A percentile compares a stretch with the other conserved stretches of the same genome.
phyloP scores from a whole-genome alignment of 495 filamentous ascomycete genomes.

The Terfezia boudieri region DNA sequence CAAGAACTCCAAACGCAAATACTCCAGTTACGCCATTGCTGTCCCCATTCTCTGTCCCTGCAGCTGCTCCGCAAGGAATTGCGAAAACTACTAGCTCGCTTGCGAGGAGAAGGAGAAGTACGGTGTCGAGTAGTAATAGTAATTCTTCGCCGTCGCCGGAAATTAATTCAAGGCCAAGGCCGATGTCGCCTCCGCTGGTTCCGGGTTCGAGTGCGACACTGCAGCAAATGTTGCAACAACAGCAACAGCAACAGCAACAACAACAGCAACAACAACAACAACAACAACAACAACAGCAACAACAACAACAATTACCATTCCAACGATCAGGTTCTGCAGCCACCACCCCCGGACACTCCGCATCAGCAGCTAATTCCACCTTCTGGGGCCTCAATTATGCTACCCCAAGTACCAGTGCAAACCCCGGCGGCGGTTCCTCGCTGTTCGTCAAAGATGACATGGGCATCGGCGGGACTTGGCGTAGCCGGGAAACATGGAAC shows the following conservation, averaged over 20 bases:
- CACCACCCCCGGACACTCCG: not conserved
- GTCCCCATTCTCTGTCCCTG: not conserved
- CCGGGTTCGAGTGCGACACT: not conserved
- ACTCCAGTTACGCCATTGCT: not conserved
- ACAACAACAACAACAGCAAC: not conserved
- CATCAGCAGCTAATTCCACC: not conserved
- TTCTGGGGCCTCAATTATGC: not conserved
- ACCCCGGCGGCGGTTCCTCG: not conserved
- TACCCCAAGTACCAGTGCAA: not conserved
- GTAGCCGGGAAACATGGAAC: not conserved
- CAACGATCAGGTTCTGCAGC: not conserved
- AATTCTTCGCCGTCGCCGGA: not conserved
- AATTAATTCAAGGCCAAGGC: not conserved
- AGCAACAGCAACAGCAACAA: not conserved
- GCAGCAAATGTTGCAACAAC: too few species aligned
- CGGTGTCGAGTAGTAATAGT: not conserved
- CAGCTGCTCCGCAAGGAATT: not conserved
- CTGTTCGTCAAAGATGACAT: not conserved
- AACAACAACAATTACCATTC: not conserved
- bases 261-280: not conserved
- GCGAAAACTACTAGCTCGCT: not conserved
- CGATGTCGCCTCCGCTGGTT: not conserved
- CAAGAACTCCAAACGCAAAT: not conserved
- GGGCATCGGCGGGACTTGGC: not conserved
- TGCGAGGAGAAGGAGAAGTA: not conserved